Evolutionary conservation across 139 green algal species (phyloP), one percentile per base, ranked within the genome.

Genomic region (Micractinium sp.): DNA sequence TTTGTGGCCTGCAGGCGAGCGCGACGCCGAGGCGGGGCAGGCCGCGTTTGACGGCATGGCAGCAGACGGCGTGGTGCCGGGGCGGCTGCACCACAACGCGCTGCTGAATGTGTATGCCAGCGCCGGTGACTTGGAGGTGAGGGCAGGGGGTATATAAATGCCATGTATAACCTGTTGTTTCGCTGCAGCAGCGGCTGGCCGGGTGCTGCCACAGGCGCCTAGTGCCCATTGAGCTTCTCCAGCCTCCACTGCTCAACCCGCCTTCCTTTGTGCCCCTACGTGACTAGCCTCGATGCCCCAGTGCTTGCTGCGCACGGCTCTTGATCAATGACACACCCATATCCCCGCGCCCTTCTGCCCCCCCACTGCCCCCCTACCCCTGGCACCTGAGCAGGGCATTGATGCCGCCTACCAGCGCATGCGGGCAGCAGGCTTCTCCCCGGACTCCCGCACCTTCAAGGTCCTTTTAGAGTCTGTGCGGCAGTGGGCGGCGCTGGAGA

Each of bases 71-170:
- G 85, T 74, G 69, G 19, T 15, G n/a, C 71, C 35, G 15, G 56
- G 41, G 41, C 31, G 71, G n/a, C n/a, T 79, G 83, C 83, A 71
- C 38, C 29, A 87, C 83, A 79, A 87, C 38, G 29, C 71, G 66
- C 67, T 80, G 38, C 83, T 87, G 27, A 41, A 66, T 4, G 73
- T 63, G 1, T 67, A 69, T 27, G 66, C 71, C 1, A 9, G 2
- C 2, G 85, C 41, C 2, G 71, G 69, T 3, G 85, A 88, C 71
- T 41, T 82, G 71, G 69, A 88, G 85, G 85, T 69, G 41, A 18
- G 67, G 16, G 73, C 27, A 3, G 73, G 29, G 33, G n/a, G n/a
- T n/a, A n/a, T n/a, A n/a, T n/a, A 31, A 3, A 22, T 39, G 3
- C 3, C 25, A 56, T 56, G 47, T 56, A 56, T 56, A 16, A 56